phyloP scores from a whole-genome alignment of 2,329 filamentous ascomycete genomes.

The Neopestalotiopsis clavispora region DNA sequence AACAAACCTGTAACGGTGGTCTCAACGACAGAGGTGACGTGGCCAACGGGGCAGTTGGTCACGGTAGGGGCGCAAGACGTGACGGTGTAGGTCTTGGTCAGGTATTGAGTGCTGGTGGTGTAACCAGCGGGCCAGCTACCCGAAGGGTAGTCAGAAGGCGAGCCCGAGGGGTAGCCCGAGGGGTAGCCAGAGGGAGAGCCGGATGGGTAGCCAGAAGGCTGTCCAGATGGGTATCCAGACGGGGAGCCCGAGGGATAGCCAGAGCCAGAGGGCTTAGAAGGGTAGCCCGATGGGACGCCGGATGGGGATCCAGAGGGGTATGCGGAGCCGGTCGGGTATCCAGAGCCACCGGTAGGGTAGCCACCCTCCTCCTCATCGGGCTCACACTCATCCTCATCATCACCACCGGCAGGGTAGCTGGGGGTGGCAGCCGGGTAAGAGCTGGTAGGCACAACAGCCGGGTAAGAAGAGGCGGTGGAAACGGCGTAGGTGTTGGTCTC shows the following conservation, averaged over 20 bases:
- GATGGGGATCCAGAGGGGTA: background rate
- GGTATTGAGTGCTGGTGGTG: conserved; percentile 33
- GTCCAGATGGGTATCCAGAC: conserved; percentile 32
- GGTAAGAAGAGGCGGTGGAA: conserved; percentile 12
- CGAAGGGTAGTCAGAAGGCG: conserved; percentile 1
- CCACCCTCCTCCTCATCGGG: conserved; percentile 5
- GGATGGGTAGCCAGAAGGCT: background rate
- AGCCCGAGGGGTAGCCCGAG: background rate
- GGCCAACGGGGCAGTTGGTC: conserved; percentile 33
- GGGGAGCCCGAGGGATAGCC: conserved; percentile 17
- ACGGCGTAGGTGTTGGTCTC: conserved; percentile 6
- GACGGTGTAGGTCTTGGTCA: conserved; percentile 36
- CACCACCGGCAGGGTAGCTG: conserved; percentile 8
- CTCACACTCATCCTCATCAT: conserved; percentile 10
- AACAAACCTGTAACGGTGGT: background rate
- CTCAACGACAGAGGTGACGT: conserved; percentile 29
- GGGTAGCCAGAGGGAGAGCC: conserved; percentile 1
- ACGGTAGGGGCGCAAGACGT: conserved; percentile 36
- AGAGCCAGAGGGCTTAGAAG: conserved; percentile 29
- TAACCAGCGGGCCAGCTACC: conserved; percentile 11
- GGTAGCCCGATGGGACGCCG: conserved; percentile 27
- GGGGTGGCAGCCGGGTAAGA: conserved; percentile 1
- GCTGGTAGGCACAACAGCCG: background rate
- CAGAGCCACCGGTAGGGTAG: conserved; percentile 9
- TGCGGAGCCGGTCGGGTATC: background rate